phyloP scores from a whole-genome alignment of 768 basidiomycete genomes.

The Suillus spraguei region DNA sequence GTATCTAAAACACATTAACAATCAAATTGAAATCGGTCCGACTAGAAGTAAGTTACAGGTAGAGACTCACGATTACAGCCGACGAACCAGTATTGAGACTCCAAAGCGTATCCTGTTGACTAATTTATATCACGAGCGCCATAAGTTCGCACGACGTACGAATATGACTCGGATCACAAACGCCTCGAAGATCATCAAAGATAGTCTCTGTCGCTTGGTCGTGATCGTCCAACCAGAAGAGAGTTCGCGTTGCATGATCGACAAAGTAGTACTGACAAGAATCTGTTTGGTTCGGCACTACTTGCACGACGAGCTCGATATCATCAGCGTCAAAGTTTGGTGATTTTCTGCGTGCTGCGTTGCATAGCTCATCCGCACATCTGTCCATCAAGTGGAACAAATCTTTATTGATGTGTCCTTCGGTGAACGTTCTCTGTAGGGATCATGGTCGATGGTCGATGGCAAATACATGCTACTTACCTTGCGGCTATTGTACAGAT shows the following conservation, averaged over 20 bases:
- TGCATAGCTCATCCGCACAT: background rate
- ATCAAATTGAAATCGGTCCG: background rate
- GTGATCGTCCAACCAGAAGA: slow-evolving; percentile 52
- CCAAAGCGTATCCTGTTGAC: slow-evolving; percentile 21
- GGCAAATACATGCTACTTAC: slow-evolving; percentile 26
- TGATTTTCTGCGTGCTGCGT: background rate
- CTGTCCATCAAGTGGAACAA: background rate
- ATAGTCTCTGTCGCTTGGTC: slow-evolving; percentile 28
- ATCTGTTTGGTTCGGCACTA: background rate
- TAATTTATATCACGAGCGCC: background rate
- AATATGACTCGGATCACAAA: slow-evolving; percentile 39
- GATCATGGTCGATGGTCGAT: background rate
- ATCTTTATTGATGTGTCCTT: background rate
- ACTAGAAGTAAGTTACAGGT: background rate
- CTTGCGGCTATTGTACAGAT: slow-evolving; percentile 46
- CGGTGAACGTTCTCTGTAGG: slow-evolving; percentile 3
- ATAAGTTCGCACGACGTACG: slow-evolving; percentile 31
- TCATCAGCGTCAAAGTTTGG: background rate
- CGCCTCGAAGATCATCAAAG: slow-evolving; percentile 40
- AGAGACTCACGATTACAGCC: background rate
- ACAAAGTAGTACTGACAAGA: slow-evolving; percentile 45
- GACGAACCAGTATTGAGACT: slow-evolving; percentile 27
- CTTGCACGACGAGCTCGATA: slow-evolving; percentile 7
- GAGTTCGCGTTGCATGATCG: slow-evolving; percentile 40
- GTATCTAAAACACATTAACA: background rate